phyloP scores from a whole-genome alignment of 129 eudicot genomes.

The Centella asiatica region DNA sequence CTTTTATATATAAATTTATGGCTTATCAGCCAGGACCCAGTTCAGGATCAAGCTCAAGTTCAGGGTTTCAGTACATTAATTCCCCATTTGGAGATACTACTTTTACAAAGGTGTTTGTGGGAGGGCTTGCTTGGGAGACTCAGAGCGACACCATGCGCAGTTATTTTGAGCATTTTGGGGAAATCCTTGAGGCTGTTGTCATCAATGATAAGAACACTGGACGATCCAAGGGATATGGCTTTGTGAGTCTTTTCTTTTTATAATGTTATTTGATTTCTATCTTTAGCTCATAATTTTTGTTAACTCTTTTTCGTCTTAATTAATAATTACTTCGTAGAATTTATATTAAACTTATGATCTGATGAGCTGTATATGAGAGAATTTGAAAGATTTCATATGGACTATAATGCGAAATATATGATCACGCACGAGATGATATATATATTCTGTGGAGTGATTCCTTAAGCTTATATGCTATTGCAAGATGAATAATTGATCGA shows the following conservation, averaged over 20 bases:
- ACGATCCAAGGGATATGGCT: constrained; percentile 96
- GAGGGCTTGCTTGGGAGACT: constrained; percentile 98
- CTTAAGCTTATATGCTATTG: no score
- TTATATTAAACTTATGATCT: no score
- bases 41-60: constrained; percentile 65
- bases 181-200: constrained; percentile 96
- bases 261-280: neutral
- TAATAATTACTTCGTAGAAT: no score
- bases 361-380: no score
- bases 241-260: constrained; percentile 46
- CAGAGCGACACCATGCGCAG: constrained; percentile 75
- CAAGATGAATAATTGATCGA: neutral
- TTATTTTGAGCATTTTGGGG: constrained; percentile 92
- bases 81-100: constrained; percentile 93
- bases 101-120: constrained; percentile 85
- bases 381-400: neutral
- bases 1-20: constrained; percentile 24
- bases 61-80: constrained; percentile 49
- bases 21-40: constrained; percentile 55
- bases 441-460: no score
- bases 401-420: neutral
- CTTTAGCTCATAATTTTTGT: no score
- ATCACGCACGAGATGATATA: neutral
- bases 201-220: constrained; percentile 92
- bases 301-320: no score